These are phyloP conservation scores for Singerocomus inundabilis DNA, from an alignment of 1,284 basidiomycete genomes.

Conservation along the genomic window DNA sequence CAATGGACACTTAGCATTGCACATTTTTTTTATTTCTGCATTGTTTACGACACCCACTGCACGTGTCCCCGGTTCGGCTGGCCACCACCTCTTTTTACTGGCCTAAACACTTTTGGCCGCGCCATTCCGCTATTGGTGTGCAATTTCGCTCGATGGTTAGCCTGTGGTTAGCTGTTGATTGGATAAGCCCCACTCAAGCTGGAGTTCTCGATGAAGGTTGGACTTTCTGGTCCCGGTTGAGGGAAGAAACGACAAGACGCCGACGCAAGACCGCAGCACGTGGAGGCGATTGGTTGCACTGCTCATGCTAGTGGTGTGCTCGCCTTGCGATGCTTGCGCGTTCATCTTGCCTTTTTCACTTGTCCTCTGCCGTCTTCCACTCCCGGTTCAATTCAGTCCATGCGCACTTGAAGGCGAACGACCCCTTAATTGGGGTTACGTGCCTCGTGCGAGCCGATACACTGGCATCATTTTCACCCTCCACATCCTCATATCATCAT, in stretches of 20 bases:
- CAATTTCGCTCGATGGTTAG: conserved; percentile 14
- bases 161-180: conserved; percentile 22
- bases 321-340: conserved; percentile 51
- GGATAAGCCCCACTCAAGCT: conserved; percentile 21
- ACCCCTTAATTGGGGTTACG: conserved; percentile 75
- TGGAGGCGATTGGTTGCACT: conserved; percentile 43
- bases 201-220: conserved; percentile 47
- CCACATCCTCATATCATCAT: conserved; percentile 10
- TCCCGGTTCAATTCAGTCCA: conserved; percentile 53
- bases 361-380: conserved; percentile 40
- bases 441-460: conserved; percentile 70
- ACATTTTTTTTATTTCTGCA: conserved; percentile 46
- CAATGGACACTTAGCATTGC: conserved; percentile 45
- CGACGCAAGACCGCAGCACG: conserved; percentile 65
- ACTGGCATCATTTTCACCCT: conserved; percentile 48
- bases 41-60: conserved; percentile 27
- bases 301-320: conserved; percentile 44
- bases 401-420: conserved; percentile 61
- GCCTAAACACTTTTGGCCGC: conserved; percentile 43
- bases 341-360: conserved; percentile 40
- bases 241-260: conserved; percentile 51
- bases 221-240: conserved; percentile 44
- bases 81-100: conserved; percentile 18
- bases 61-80: conserved; percentile 22
- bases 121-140: conserved; percentile 37